Conservation (phyloP, 2,329 filamentous ascomycete species). For the Curvularia spicifera region DNA sequence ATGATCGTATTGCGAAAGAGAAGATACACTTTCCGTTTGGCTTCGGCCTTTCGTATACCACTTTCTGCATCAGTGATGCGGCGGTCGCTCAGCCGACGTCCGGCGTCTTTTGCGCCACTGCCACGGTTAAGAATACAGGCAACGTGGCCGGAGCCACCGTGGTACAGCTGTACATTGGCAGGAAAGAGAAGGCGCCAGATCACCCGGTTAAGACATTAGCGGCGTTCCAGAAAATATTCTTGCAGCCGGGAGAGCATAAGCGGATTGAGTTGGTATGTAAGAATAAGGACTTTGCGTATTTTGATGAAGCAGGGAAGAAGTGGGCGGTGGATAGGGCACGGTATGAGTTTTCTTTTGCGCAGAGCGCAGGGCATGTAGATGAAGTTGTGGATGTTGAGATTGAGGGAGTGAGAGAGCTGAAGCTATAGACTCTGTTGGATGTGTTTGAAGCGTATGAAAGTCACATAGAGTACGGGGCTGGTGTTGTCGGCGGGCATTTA, state of each 20-base stretch:
- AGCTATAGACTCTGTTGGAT: conserved; percentile 17
- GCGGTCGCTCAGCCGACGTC: conserved; percentile 67
- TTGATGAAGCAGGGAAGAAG: conserved; percentile 33
- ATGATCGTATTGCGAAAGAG: conserved; percentile 65
- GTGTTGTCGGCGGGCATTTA: not conserved
- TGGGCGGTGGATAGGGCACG: conserved; percentile 42
- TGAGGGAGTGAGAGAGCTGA: conserved; percentile 27
- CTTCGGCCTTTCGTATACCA: conserved; percentile 49
- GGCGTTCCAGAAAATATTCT: conserved; percentile 69
- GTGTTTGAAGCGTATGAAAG: not conserved
- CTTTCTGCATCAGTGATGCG: conserved; percentile 56
- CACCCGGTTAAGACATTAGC: conserved; percentile 72
- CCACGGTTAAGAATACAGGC: conserved; percentile 61
- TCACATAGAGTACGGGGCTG: too few relatives aligned
- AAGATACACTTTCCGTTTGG: conserved; percentile 54
- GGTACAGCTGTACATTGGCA: conserved; percentile 66
- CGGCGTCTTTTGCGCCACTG: conserved; percentile 36
- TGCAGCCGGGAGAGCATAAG: conserved; percentile 65
- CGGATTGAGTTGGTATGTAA: conserved; percentile 57
- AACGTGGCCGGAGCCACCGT: conserved; percentile 57
- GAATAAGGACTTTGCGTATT: conserved; percentile 42
- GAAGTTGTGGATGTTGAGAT: conserved; percentile 32
- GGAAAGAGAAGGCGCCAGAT: conserved; percentile 36
- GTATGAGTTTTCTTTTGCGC: conserved; percentile 45
- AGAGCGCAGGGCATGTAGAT: conserved; percentile 37